Percentiles rank a stretch among this genome's conserved stretches.
phyloP scores from a whole-genome alignment of 2,329 filamentous ascomycete species.

The Blastomyces percursus region DNA sequence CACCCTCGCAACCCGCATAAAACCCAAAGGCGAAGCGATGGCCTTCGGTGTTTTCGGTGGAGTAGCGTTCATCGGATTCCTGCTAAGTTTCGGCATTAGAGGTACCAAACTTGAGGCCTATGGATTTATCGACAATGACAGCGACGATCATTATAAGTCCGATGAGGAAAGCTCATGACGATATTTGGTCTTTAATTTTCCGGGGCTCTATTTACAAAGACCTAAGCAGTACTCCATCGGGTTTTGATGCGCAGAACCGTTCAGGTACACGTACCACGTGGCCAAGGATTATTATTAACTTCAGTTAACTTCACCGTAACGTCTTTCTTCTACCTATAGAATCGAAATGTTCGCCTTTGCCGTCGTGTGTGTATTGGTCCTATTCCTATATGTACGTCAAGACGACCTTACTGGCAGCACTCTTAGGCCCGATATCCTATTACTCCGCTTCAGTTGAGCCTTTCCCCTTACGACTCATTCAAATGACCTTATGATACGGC shows the following conservation, averaged over 20 bases:
- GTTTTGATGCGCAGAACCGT: not conserved
- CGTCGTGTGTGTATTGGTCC: not conserved
- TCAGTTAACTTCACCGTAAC: no score
- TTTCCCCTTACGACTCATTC: not conserved
- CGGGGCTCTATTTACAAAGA: not conserved
- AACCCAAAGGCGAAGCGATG: conserved; percentile 70
- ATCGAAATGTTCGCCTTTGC: not conserved
- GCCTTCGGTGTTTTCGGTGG: conserved; percentile 83
- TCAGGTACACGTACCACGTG: not conserved
- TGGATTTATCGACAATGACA: conserved; percentile 38
- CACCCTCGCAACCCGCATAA: conserved; percentile 60
- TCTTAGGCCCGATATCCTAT: not conserved
- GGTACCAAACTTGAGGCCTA: conserved; percentile 50
- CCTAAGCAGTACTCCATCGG: not conserved
- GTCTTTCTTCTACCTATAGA: no score
- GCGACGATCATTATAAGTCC: conserved; percentile 33
- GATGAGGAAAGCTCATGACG: conserved; percentile 31
- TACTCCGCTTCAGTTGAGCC: not conserved
- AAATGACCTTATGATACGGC: not conserved
- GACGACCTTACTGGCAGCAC: not conserved
- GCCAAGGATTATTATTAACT: not conserved
- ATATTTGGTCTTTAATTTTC: not conserved
- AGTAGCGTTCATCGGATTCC: conserved; percentile 67
- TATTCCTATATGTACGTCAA: not conserved
- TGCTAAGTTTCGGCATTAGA: conserved; percentile 66